Conservation (phyloP, 768 basidiomycete genomes). For the Tulasnella sp. region DNA sequence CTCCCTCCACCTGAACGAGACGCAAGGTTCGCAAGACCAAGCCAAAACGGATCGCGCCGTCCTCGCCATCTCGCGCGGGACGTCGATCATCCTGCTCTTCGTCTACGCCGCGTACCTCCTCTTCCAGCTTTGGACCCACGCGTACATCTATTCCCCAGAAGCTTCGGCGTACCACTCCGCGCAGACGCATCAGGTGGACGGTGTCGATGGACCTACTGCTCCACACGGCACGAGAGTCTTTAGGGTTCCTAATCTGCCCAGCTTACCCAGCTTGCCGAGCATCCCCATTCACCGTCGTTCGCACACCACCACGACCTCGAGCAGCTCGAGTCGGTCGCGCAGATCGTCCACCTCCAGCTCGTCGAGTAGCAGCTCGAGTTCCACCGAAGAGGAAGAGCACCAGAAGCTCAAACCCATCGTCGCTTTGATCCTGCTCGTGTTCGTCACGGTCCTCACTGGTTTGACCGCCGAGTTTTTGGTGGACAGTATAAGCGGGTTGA, state of each 20-base stretch:
- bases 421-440: conserved; percentile 52
- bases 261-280: conserved; percentile 19
- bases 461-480: conserved; percentile 56
- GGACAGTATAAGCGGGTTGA: conserved; percentile 74
- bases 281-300: background rate
- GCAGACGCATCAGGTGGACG: conserved; percentile 13
- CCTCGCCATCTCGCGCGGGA: conserved; percentile 25
- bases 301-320: background rate
- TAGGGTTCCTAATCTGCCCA: conserved; percentile 20
- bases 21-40: background rate
- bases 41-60: conserved; percentile 2
- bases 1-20: conserved; percentile 12
- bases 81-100: conserved; percentile 27
- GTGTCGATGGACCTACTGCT: conserved; percentile 8
- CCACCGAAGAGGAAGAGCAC: conserved; percentile 47
- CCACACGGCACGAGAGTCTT: conserved; percentile 10
- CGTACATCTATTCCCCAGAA: conserved; percentile 53
- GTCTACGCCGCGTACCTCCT: conserved; percentile 36
- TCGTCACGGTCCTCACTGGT: conserved; percentile 49
- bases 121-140: conserved; percentile 77
- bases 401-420: conserved; percentile 49
- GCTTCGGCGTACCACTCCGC: conserved; percentile 26
- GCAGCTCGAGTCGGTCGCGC: background rate
- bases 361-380: background rate
- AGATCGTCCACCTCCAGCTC: conserved; percentile 7